These are phyloP conservation scores for Pugionium dolabratum DNA, from an alignment of 345 rosid species.

Conservation along the genomic window DNA sequence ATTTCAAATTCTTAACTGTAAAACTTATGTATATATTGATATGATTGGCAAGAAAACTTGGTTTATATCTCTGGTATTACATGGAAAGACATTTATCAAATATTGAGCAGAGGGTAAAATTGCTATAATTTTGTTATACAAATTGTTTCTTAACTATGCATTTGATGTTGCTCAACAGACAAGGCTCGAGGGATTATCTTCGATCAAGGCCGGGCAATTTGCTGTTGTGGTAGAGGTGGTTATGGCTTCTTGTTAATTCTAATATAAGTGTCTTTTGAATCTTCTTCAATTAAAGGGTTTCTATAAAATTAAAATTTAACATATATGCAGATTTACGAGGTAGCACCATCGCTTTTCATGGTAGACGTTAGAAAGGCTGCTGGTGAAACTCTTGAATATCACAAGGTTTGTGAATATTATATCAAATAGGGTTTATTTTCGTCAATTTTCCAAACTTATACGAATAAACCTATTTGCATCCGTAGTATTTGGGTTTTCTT, in stretches of 20 bases:
- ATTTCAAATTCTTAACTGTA: background rate
- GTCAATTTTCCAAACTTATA: no score
- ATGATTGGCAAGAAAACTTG: slow-evolving; percentile 9
- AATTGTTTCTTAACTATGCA: background rate
- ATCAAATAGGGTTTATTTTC: no score
- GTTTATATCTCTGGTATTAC: slow-evolving; percentile 2
- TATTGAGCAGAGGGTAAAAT: background rate
- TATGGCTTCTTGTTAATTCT: slow-evolving; percentile 1
- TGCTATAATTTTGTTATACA: slow-evolving; percentile 10
- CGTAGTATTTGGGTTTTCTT: no score
- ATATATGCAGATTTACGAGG: slow-evolving; percentile 66
- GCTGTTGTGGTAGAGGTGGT: slow-evolving; percentile 81
- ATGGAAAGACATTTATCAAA: background rate
- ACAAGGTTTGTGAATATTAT: slow-evolving; percentile 54
- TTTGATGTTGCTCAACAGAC: slow-evolving; percentile 43
- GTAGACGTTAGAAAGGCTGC: slow-evolving; percentile 86
- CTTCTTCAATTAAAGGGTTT: background rate
- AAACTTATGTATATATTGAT: background rate
- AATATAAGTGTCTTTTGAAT: background rate
- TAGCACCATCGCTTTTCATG: slow-evolving; percentile 93
- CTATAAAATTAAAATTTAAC: background rate
- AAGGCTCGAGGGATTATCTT: slow-evolving; percentile 70
- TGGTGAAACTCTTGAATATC: slow-evolving; percentile 89
- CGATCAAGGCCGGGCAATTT: slow-evolving; percentile 57
- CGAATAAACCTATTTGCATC: no score